Base-by-base conservation (phyloP, 305 asterid genomes). In the Fraxinus nigra region DNA sequence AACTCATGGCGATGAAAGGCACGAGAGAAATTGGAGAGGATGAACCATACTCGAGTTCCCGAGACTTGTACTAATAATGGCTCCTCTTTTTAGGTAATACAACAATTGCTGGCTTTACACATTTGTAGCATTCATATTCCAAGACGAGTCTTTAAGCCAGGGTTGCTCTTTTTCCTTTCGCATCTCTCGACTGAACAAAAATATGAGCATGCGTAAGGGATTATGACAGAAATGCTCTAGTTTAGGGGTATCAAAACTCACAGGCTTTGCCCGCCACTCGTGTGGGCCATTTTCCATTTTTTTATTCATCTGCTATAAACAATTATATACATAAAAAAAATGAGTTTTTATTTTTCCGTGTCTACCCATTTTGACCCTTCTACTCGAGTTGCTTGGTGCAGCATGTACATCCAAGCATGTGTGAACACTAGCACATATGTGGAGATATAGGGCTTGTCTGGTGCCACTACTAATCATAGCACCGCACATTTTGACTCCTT, bases 111-210 rank as follows among this genome's bases (percentile, higher is more conserved):
- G 70, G 70, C 74, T 67, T 67, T 30, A 28, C 74, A 28, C 18
- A 67, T 13, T 67, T 26, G 74, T 28, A 5, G 35, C 37, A n/a
- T 65, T 61, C 70, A 22, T 61, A 61, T 61, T 67, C 37, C 37
- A 67, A 28, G 74, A 28, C 74, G 28, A 67, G 74, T 11, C 74
- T 28, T 87, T 77, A 92, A 83, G 94, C 97, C 32, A 92, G 87
- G 18, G 97, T 91, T 74, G 92, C 94, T 69, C 97, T 89, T 86
- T 92, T 89, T 37, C 97, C 94, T 86, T 91, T 91, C 2, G 87
- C 91, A 22, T 90, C 94, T 86, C 91, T 89, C 14, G 93, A 85
- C 97, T 91, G 93, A 88, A 85, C 14, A 76, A 48, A 76, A 78
- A 85, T 59, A 79, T 73, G 37, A 78, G 77, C 79, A 70, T 16